These are phyloP conservation scores for Fusarium devonianum DNA, from an alignment of 2,329 filamentous ascomycete species.

Conservation along the genomic window DNA sequence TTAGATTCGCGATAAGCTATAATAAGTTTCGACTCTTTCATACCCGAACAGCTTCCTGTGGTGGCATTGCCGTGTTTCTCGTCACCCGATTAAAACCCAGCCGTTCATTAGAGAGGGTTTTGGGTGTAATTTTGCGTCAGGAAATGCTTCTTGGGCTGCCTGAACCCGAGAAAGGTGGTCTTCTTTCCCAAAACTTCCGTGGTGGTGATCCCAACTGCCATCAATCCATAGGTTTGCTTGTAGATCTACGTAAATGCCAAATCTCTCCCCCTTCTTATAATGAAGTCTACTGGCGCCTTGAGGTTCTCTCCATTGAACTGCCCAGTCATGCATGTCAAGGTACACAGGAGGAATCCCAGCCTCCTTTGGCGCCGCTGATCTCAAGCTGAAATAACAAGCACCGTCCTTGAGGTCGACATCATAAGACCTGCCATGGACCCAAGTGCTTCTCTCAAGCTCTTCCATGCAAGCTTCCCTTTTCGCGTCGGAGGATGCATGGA, in stretches of 20 bases:
- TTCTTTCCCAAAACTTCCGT: not conserved
- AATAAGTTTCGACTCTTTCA: not conserved
- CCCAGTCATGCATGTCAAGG: not conserved
- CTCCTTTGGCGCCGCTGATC: not conserved
- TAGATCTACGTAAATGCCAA: not conserved
- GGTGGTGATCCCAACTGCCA: not conserved
- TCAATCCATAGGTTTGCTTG: not conserved
- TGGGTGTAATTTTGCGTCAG: not conserved
- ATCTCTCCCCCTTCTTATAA: not conserved
- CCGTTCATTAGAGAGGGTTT: not conserved
- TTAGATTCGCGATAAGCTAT: not conserved
- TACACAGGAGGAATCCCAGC: not conserved
- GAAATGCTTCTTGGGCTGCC: not conserved
- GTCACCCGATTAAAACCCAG: not conserved
- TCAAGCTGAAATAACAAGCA: not conserved
- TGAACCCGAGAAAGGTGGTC: not conserved
- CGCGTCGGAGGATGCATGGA: not conserved
- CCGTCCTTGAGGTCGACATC: not conserved
- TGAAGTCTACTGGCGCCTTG: not conserved
- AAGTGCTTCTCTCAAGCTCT: not conserved
- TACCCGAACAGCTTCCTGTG: not conserved
- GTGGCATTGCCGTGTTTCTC: not conserved
- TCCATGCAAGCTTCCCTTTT: not conserved
- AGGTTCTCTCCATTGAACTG: not conserved
- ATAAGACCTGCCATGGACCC: not conserved